Base-by-base conservation (phyloP, 768 basidiomycete species). In the Naematelia encephala region DNA sequence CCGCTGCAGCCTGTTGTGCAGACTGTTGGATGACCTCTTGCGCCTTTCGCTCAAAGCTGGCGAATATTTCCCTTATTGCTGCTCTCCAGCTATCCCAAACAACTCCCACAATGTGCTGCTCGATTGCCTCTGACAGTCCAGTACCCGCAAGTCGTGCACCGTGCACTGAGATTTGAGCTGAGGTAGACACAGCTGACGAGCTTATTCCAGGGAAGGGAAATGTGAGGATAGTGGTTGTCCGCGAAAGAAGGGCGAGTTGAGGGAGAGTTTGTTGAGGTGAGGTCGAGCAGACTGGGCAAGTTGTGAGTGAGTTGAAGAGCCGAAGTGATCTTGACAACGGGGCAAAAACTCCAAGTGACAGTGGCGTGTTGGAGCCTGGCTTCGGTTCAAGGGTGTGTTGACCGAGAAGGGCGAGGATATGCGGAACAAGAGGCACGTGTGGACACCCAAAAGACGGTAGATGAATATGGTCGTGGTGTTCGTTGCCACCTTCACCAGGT, bases 41-140 rank as follows among this genome's bases (percentile, higher is more conserved):
- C 11, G 72, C 72, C 51, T 69, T 71, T 27, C 62, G 59, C 39
- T 74, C 72, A 12, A 74, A 47, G 2, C 34, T 50, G 3, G 58
- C 63, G 48, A 74, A 74, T 12, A 74, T 56, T 52, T 74, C 72
- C 42, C 72, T 51, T 16, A 74, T 56, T 23, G 62, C 57, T 26
- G 72, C 69, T 34, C 72, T 47, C 72, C 72, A 74, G 0, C 57
- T 60, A 29, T 74, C 72, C 72, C 72, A 74, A 4, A 74, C 67
- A 8, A 74, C 67, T 0, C 65, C 67, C 22, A 74, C 72, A 23
- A 74, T 74, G 54, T 74, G 72, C 34, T 65, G 63, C 48, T 74
- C 72, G 22, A 74, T 74, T 21, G 69, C 69, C 46, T 71, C 67
- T 8, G 61, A 63, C 29, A 74, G 29, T 12, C 72, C 72, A 12